Evolutionary conservation across 2,329 filamentous ascomycete genomes (phyloP).

Genomic region (Ascochyta fabae): DNA sequence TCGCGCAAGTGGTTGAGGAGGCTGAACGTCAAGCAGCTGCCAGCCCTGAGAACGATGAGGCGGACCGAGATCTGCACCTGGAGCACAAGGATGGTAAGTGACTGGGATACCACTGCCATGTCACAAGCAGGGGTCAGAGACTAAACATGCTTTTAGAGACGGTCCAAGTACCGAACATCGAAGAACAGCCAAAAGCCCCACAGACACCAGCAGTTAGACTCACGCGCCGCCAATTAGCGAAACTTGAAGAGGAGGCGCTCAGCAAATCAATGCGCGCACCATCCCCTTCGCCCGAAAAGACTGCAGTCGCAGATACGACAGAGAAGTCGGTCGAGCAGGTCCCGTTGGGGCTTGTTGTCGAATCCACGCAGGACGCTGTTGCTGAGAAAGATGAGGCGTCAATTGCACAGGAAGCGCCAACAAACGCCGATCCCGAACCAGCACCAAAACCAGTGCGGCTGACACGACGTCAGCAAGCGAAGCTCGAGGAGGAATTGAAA

Average conservation of each 20-base stretch:
- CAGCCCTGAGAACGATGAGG: constrained; percentile 28
- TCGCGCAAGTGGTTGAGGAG: constrained; percentile 26
- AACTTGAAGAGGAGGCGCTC: constrained; percentile 38
- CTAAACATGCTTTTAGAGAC: constrained; percentile 30
- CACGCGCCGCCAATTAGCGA: constrained; percentile 46
- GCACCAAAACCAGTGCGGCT: constrained; percentile 1
- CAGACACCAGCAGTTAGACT: constrained; percentile 39
- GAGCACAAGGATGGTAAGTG: constrained; percentile 29
- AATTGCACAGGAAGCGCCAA: neutral
- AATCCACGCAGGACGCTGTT: neutral
- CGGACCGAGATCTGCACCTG: constrained; percentile 27
- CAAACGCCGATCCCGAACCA: neutral
- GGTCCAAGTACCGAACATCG: constrained; percentile 25
- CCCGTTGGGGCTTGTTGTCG: neutral
- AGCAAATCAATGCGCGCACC: constrained; percentile 29
- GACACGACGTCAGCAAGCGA: constrained; percentile 9
- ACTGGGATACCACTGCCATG: constrained; percentile 3
- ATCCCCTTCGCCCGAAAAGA: neutral
- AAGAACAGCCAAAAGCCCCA: constrained; percentile 33
- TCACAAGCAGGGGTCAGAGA: constrained; percentile 15
- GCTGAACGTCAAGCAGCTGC: constrained; percentile 31
- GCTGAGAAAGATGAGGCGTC: neutral
- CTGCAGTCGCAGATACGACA: neutral
- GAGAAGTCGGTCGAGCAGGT: neutral
- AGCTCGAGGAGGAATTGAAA: constrained; percentile 2